Conservation (phyloP, 2,329 filamentous ascomycete genomes). For the Aspergillus unguis region DNA sequence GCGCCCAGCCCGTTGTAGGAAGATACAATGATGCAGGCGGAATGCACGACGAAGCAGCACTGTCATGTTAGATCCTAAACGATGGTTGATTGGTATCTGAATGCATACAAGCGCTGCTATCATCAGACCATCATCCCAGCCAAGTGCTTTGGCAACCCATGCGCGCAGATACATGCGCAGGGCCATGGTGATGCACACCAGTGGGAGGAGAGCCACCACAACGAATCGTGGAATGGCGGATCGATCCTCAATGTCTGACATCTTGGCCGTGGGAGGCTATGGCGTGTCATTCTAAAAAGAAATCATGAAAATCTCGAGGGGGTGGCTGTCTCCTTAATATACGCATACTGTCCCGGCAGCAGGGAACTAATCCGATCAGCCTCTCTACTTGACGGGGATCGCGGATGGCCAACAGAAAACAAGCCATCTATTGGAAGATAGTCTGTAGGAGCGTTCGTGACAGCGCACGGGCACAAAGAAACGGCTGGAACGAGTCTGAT, state of each 20-base stretch:
- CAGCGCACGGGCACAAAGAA: no score
- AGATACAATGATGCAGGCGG: conserved; percentile 30
- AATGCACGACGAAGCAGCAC: conserved; percentile 30
- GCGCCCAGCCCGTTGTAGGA: conserved; percentile 14
- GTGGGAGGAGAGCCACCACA: conserved; percentile 27
- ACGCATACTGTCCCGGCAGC: no score
- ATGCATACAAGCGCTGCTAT: conserved; percentile 25
- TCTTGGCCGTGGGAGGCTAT: conserved; percentile 5
- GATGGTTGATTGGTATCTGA: not conserved
- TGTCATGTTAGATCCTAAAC: not conserved
- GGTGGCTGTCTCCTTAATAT: not conserved
- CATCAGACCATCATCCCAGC: conserved; percentile 34
- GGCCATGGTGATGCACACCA: conserved; percentile 26
- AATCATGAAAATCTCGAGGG: not conserved
- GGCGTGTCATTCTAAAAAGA: not conserved
- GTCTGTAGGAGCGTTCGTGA: no score
- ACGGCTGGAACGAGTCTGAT: no score
- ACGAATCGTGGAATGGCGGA: conserved; percentile 23
- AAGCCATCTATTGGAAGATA: no score
- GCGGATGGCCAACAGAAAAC: no score
- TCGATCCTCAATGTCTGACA: conserved; percentile 22
- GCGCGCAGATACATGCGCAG: conserved; percentile 33
- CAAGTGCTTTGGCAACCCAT: conserved; percentile 31
- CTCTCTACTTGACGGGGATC: no score
- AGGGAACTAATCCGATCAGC: no score